Evolutionary conservation across 192 early-diverging fungal species (phyloP), one percentile per base, ranked within the genome.

Genomic region (Entomortierella chlamydospora): DNA sequence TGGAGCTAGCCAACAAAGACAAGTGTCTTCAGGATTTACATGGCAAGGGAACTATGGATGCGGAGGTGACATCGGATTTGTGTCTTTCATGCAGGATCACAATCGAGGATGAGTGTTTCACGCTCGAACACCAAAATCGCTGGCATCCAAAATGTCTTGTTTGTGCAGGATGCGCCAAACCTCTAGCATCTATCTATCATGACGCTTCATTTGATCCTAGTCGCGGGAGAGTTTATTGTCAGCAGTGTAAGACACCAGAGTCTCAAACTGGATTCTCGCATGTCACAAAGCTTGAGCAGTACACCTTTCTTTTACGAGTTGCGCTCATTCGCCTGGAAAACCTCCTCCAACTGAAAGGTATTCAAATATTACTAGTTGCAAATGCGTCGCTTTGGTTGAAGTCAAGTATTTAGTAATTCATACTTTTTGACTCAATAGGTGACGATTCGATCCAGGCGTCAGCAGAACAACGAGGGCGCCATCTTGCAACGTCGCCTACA

Each of bases 21-120:
- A 87, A 83, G 18, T 86, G 83, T 77, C 82, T 84, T 12, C 67
- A 66, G 42, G 65, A 66, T 39, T 51, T 79, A 42, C 76, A 79
- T 29, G 63, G 68, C 6, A 79, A 70, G 41, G 57, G 62, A 8
- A 33, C 62, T 25, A 54, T 79, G 62, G 90, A 92, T 55, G 85
- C 86, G 9, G 87, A 87, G 39, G 86, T 89, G 22, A 84, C 89
- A n/a, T 91, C 93, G 26, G 98, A 98, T 71, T 77, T 93, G 29
- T 99, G 98, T 84, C 83, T 86, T 3, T 43, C 83, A 4, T 99
- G 97, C 83, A 84, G 87, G 57, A 72, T 86, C 18, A 89, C 94
- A 0, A 87, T 98, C 30, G 96, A 98, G 77, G 95, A 97, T 30
- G 93, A 93, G 56, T 98, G 97, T 73, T 87, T 95, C 39, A 90